Evolutionary conservation across 73 alveolate genomes (phyloP).

Genomic region (Paramecium caudatum): DNA sequence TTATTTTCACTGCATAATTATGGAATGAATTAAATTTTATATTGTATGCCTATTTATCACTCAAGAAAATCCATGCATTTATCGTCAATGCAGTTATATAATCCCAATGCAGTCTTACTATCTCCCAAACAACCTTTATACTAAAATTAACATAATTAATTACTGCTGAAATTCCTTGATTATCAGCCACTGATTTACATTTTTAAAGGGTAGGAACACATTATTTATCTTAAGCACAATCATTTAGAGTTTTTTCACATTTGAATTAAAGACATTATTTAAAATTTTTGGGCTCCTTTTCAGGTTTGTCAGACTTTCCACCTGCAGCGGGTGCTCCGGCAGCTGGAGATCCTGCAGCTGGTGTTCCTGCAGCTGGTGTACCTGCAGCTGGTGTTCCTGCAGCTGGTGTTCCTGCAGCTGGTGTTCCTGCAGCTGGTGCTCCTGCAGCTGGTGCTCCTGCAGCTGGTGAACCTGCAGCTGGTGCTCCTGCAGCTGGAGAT

Average conservation of each 20-base stretch:
- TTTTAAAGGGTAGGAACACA: background rate
- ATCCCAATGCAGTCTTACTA: background rate
- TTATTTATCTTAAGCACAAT: background rate
- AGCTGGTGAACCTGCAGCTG: background rate
- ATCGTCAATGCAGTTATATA: background rate
- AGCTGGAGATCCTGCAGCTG: background rate
- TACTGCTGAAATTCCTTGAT: background rate
- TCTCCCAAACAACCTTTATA: background rate
- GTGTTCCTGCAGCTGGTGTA: background rate
- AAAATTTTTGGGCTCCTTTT: no score
- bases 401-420: background rate
- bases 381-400: background rate
- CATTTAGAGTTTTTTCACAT: background rate
- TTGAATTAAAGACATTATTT: background rate
- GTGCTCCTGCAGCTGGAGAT: background rate
- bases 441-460: background rate
- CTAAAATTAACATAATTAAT: background rate
- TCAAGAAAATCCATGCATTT: background rate
- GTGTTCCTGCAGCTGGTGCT: background rate
- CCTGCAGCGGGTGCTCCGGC: background rate
- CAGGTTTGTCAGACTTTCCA: no score
- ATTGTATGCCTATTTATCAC: background rate
- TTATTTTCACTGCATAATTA: background rate
- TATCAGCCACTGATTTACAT: background rate
- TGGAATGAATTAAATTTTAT: no score